A percentile compares a stretch with the other conserved stretches of the same genome.
Evolutionary conservation across 176 grass and related monocot species (phyloP).

Genomic region (Avena sativa): DNA sequence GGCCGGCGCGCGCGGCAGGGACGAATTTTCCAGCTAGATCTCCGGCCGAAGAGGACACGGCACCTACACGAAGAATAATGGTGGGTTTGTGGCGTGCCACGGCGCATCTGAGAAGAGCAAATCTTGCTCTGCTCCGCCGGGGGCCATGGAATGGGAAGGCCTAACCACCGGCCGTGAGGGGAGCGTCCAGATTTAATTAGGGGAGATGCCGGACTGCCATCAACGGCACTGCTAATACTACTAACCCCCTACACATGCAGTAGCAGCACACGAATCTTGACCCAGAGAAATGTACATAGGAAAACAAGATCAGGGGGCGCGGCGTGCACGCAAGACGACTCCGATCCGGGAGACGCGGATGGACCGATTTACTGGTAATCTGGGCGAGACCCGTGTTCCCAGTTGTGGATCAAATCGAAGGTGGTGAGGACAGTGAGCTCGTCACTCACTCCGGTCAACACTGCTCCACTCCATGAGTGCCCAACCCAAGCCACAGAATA

Average conservation of each 20-base stretch:
- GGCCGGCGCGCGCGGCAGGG: background rate
- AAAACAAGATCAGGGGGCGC: background rate
- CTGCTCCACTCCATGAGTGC: background rate
- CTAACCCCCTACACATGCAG: background rate
- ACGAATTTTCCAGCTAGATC: constrained; percentile 26
- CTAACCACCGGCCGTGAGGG: constrained; percentile 21
- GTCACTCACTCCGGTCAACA: background rate
- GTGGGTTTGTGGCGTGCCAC: background rate
- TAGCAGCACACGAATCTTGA: background rate
- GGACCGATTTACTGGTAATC: background rate
- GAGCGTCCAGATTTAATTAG: background rate
- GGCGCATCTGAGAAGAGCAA: no score
- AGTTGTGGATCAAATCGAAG: constrained; percentile 8
- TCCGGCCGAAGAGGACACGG: background rate
- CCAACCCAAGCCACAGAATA: background rate
- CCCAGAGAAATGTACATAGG: background rate
- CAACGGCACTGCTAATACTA: background rate
- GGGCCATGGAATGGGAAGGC: constrained; percentile 24
- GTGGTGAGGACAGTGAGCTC: background rate
- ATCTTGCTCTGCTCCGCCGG: background rate
- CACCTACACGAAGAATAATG: background rate
- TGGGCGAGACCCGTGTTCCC: background rate
- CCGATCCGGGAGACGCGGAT: constrained; percentile 12
- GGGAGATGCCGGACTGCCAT: constrained; percentile 16
- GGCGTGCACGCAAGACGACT: constrained; percentile 30